Conservation (phyloP, 1,139 yeast genomes). For the Waltiozyma sp. region DNA sequence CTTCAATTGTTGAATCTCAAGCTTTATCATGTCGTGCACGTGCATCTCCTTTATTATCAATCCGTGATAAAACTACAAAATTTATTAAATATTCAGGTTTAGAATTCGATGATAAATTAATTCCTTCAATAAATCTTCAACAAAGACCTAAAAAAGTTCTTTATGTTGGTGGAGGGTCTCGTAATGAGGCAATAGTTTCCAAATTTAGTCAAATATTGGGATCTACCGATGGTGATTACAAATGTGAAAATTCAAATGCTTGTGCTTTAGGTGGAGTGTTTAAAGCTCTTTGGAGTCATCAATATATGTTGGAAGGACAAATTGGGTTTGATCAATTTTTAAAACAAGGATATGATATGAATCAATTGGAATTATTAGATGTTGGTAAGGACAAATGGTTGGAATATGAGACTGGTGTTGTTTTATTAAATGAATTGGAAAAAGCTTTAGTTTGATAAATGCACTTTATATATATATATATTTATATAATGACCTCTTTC, state of each 20-base stretch:
- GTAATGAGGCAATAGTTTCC: constrained; percentile 53
- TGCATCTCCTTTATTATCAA: constrained; percentile 57
- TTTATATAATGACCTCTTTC: no score
- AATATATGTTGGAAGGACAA: constrained; percentile 5
- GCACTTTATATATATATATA: no score
- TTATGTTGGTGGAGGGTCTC: constrained; percentile 84
- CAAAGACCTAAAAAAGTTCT: constrained; percentile 58
- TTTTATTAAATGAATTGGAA: constrained; percentile 10
- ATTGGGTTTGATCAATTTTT: constrained; percentile 24
- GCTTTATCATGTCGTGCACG: constrained; percentile 76
- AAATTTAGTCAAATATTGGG: constrained; percentile 68
- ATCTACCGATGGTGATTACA: constrained; percentile 48
- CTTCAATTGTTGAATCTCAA: constrained; percentile 76
- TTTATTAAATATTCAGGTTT: no score
- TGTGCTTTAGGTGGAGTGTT: constrained; percentile 95
- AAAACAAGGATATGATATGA: constrained; percentile 34
- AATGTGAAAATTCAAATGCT: constrained; percentile 75
- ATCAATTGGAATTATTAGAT: constrained; percentile 33
- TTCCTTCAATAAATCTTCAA: constrained; percentile 15
- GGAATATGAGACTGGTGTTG: constrained; percentile 14
- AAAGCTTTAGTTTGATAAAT: constrained; percentile 1
- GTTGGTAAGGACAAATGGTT: constrained; percentile 21
- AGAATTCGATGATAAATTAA: constrained; percentile 23
- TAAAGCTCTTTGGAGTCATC: constrained; percentile 63
- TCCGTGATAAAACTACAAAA: constrained; percentile 2